Base-by-base conservation (phyloP, 2,329 filamentous ascomycete genomes). In the Teratosphaeria nubilosa region DNA sequence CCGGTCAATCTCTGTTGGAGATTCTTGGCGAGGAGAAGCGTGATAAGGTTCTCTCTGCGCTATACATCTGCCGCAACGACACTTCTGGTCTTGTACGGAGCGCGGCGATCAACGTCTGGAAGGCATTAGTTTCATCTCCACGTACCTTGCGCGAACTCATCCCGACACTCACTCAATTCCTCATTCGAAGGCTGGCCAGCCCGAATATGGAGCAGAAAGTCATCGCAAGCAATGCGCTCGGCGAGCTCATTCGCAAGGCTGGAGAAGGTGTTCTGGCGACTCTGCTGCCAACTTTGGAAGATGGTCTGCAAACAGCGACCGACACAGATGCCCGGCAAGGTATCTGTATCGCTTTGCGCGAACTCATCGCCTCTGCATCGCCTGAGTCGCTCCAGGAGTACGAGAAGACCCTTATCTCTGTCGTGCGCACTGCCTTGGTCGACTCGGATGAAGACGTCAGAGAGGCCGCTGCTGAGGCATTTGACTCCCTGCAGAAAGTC, bases 181-280 rank as follows among this genome's bases (percentile, higher is more conserved):
- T 99, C 66, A 97, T 99, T 71, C 86, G 90, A 60, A 88, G 94
- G 54, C 82, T 99, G 65, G 94, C 91, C 62, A 97, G 91, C 72
- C 88, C 91, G 52, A 97, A 96, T 70, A 91, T 95, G 86, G 94
- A 99, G 73, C 94, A 99, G 74, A 97, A 96, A 78, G 88, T 96
- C 66, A 99, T 99, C 78, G 94, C 95, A 64, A 92, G 92, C 72
- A 97, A 97, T 73, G 91, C 94, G 54, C 81, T 99, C 58, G 94
- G 94, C 69, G 94, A 99, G 72, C 84, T 99, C 64, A 97, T 99
- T 69, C 87, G 94, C 68, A 96, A 96, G 75, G 92, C 94, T 68
- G 94, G 95, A 61, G 94, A 99, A 72, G 88, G 90, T 58, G 91
- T 99, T 58, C 80, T 99, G 62, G 84, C 91, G 25, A 95, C 85